Evolutionary conservation across 345 rosid genomes (phyloP), one percentile per base, ranked within the genome.

Genomic region (Lepidium didymum): DNA sequence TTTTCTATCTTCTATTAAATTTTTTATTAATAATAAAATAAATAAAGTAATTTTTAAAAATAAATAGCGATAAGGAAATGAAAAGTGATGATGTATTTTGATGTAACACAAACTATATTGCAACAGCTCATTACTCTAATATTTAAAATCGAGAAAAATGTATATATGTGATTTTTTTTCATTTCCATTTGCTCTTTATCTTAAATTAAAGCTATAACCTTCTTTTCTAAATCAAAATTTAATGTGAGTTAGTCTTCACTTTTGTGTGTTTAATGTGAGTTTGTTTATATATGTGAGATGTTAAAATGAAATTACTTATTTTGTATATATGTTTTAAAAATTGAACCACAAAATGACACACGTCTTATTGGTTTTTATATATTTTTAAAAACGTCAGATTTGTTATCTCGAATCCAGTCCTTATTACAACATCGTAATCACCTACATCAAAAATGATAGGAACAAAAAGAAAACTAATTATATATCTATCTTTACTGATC

Each of bases 71-170:
- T 15, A 62, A 71, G 16, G 56, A 62, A 35, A 54, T 62, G 56
- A 15, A 71, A 62, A 62, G 69, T 38, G 58, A 64, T 64, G 65
- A 72, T 64, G 42, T 71, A 15, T 5, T 52, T 62, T 72, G 65
- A 72, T 56, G 64, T 57, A 27, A 57, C 33, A 38, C 53, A 56
- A 31, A 37, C 64, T 47, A 40, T 56, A 56, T 13, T 19, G 59
- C 38, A 64, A 46, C 35, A 45, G 42, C 25, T 64, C 64, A 45
- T 18, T 27, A 27, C 58, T 13, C 50, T 25, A n/a, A n/a, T n/a
- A 34, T 15, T 9, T 10, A 27, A 71, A 45, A 33, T 55, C 23
- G 14, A 38, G 45, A 62, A 10, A 45, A 51, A 27, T 27, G 33
- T 36, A 25, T 25, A 12, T 57, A 36, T 52, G 73, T 38, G 27